Conservation (phyloP, 2,329 filamentous ascomycete genomes). For the Chrysoporthe puriensis region DNA sequence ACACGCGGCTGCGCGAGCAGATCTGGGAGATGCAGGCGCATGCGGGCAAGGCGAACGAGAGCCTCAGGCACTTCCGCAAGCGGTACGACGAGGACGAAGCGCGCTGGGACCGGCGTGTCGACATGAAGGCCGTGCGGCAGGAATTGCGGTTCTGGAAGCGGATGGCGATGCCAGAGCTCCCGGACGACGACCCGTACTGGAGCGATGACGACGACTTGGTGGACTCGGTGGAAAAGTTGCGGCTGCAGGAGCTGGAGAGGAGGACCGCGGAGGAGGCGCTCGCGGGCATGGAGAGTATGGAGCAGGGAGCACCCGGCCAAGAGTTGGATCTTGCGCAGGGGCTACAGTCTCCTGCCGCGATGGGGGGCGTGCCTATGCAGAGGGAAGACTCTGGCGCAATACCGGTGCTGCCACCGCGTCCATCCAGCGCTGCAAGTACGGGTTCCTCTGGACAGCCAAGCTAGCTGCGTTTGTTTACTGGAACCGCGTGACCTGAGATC, state of each 20-base stretch:
- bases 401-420: conserved; percentile 45
- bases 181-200: conserved; percentile 64
- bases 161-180: conserved; percentile 64
- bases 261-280: conserved; percentile 47
- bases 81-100: conserved; percentile 60
- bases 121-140: conserved; percentile 57
- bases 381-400: conserved; percentile 38
- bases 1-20: conserved; percentile 64
- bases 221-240: conserved; percentile 62
- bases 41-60: conserved; percentile 60
- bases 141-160: conserved; percentile 69
- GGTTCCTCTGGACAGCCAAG: conserved; percentile 39
- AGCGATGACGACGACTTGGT: conserved; percentile 69
- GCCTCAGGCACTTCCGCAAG: conserved; percentile 59
- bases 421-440: conserved; percentile 46
- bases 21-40: conserved; percentile 69
- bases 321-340: conserved; percentile 32
- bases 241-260: conserved; percentile 54
- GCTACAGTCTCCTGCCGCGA: conserved; percentile 34
- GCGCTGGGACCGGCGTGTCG: conserved; percentile 57
- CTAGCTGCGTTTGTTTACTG: conserved; percentile 3
- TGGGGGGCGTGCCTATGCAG: conserved; percentile 51
- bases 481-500: background rate
- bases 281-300: conserved; percentile 29
- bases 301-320: conserved; percentile 22